Evolutionary conservation across 202 grass and related monocot species (phyloP).

Genomic region (Saccharum hybrid): DNA sequence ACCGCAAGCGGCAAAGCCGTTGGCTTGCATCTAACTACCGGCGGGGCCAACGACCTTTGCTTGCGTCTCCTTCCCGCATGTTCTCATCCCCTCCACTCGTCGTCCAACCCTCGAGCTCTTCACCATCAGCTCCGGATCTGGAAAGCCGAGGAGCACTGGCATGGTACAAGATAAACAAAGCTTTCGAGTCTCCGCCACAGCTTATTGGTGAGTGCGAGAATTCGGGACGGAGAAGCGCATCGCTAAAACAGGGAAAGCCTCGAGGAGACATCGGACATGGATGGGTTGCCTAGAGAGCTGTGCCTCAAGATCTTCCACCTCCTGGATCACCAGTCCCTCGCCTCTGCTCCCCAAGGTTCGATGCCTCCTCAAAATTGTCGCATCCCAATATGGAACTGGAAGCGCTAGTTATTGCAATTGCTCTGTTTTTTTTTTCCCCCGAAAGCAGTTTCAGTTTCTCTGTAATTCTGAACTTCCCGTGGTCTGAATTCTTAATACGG

Average conservation of each 20-base stretch:
- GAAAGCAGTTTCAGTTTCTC: neutral
- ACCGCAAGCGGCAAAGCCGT: constrained; percentile 38
- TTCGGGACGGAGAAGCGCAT: neutral
- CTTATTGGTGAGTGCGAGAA: neutral
- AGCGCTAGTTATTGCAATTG: neutral
- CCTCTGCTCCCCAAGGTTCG: constrained; percentile 71
- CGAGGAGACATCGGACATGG: constrained; percentile 39
- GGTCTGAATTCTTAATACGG: neutral
- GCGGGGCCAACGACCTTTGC: constrained; percentile 42
- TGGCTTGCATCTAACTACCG: constrained; percentile 48
- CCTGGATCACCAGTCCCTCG: constrained; percentile 70
- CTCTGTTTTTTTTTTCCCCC: neutral
- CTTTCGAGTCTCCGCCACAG: neutral
- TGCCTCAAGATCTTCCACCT: constrained; percentile 79
- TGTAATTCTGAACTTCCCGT: neutral
- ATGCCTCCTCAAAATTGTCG: neutral
- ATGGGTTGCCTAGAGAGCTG: constrained; percentile 65
- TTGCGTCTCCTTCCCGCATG: constrained; percentile 53
- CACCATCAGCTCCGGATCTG: constrained; percentile 39
- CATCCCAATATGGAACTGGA: neutral
- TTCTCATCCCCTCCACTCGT: constrained; percentile 31
- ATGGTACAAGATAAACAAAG: neutral
- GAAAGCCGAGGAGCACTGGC: neutral
- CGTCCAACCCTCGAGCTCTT: neutral
- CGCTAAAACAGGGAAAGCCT: neutral